Base-by-base conservation (phyloP, 2,329 filamentous ascomycete genomes). In the Talaromyces pinophilus region DNA sequence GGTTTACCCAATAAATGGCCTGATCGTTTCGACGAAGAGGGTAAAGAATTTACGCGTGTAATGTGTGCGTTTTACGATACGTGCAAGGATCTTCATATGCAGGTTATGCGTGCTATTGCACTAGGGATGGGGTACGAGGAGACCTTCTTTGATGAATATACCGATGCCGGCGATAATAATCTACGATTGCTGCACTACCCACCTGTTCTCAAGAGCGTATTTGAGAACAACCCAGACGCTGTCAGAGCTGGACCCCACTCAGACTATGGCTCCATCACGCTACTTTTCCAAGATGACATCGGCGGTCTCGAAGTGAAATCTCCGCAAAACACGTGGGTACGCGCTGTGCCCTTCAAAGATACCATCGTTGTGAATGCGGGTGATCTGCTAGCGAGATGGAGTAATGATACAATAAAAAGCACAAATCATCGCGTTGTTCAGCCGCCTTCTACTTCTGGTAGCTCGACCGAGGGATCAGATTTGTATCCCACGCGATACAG, bases 401-500 rank as follows among this genome's bases (percentile, higher is more conserved):
- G 90, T 69, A 97, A 97, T 74, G 92, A 96, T 73, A 90, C 87
- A 4, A 96, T 97, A 80, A 93, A 91, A 81, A 94, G 91, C 75
- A 97, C 93, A 3, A 87, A 93, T 67, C 93, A 97, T 78, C 88
- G 93, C 11, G 93, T 97, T 0, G 91, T 97, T 5, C 91, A 97
- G 80, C 93, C 93, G 1, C 91, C 92, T 17, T 25, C 60, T 22
- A 5, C 42, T 13, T 84, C 83, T 3, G 82, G 80, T 2, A 80
- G 79, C 7, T 25, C 50, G 42, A 79, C 82, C 3, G 60, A 63
- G 2, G 5, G 71, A 73, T 44, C 57, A 0, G 77, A 78, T 28
- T 71, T 73, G 19, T 90, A 96, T 76, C 92, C 92, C 1, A 84
- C 92, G 0, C 84, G 91, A 46, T 97, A 97, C 75, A 94, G 90